Conservation (phyloP, 2,329 filamentous ascomycete genomes). For the Epichloe sibirici region DNA sequence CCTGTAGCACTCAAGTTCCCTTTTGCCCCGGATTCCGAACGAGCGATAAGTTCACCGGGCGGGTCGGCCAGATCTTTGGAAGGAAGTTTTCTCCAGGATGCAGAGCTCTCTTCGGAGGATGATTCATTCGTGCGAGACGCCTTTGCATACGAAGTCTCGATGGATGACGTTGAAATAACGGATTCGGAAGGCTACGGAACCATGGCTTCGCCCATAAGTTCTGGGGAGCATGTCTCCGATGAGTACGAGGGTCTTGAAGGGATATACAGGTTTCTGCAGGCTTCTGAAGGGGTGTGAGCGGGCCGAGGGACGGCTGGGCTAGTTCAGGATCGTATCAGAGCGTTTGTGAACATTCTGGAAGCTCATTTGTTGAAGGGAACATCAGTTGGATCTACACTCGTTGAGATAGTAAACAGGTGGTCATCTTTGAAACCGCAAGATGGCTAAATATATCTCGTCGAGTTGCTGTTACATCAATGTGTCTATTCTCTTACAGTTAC, state of each 20-base stretch:
- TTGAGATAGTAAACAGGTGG: conserved; percentile 1
- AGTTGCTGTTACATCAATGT: not conserved
- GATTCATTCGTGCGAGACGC: conserved; percentile 26
- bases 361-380: not conserved
- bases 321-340: not conserved
- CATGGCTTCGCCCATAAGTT: conserved; percentile 35
- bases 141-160: conserved; percentile 30
- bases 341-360: not conserved
- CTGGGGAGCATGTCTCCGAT: conserved; percentile 31
- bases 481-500: no score
- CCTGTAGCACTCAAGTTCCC: conserved; percentile 74
- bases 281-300: conserved; percentile 48
- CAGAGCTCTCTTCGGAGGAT: conserved; percentile 19
- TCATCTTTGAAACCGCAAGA: not conserved
- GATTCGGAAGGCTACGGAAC: conserved; percentile 36
- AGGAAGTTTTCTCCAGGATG: conserved; percentile 28
- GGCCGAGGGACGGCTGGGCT: conserved; percentile 21
- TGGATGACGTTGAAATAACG: conserved; percentile 36
- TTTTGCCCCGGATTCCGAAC: conserved; percentile 52
- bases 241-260: conserved; percentile 45
- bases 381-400: conserved; percentile 11
- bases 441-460: not conserved
- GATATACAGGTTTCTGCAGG: conserved; percentile 41
- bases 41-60: conserved; percentile 32
- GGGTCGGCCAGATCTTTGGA: conserved; percentile 33